Base-by-base conservation (phyloP, 2,329 filamentous ascomycete species). In the Teratosphaeria gauchensis region DNA sequence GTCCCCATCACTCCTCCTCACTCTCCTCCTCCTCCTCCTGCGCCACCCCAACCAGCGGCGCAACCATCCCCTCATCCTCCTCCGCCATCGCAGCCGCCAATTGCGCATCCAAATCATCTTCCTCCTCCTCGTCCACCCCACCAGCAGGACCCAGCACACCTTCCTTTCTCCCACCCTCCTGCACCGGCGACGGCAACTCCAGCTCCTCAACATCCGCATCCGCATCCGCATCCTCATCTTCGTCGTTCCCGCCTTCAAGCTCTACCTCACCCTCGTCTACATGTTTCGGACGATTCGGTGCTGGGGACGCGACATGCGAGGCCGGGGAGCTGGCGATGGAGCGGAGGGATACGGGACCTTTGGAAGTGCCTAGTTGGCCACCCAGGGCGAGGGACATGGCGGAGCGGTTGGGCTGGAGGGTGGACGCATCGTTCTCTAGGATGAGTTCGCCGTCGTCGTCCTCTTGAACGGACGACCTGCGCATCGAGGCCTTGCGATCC, bases 361-460 rank as follows among this genome's bases (percentile, higher is more conserved):
- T 31, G 9, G 42, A 9, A 3, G 12, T 21, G 16, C 12, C 28
- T 14, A 53, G 52, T 9, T 53, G 52, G 7, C 52, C 52, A 11
- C 12, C 32, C 5, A 53, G 32, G 52, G 52, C 52, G 28, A 53
- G 32, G 8, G 28, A 31, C 52, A 53, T 53, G 21, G 52, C 52
- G 24, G 28, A 6, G 5, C 31, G 28, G 7, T 24, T 19, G 28
- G 52, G 28, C 52, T 5, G 32, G 21, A 19, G 19, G 12, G 52
- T 14, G 7, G 52, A 53, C 4, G 63, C 66, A 30, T 69, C 67
- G 46, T 69, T 66, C 55, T 73, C 71, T 16, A 73, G 59, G 16
- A 72, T 68, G 48, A 73, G 63, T 53, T 72, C 71, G 33, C 70
- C 71, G 19, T 63, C 61, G 56, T 60, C 51, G 31, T 65, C 14